Conservation (phyloP, 495 filamentous ascomycete species). For the Penicillium steckii region DNA sequence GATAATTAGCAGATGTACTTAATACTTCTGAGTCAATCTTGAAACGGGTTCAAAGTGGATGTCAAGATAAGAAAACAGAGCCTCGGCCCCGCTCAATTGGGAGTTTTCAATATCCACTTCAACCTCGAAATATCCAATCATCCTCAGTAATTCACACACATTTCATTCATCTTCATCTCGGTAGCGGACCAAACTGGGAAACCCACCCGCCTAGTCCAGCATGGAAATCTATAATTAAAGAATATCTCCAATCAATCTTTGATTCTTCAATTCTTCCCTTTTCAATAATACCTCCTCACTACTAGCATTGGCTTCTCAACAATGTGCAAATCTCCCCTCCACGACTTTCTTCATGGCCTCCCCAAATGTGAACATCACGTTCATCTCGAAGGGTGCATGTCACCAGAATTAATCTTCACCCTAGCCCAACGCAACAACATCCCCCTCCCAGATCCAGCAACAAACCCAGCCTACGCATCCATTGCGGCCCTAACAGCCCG, state of each 20-base stretch:
- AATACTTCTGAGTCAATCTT: too few species aligned
- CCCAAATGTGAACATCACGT: constrained; percentile 83
- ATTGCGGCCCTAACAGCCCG: constrained; percentile 54
- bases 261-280: not conserved
- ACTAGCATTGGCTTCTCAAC: too few species aligned
- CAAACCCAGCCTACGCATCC: constrained; percentile 60
- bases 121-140: not conserved
- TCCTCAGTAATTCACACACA: too few species aligned
- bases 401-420: constrained; percentile 64
- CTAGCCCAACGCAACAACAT: constrained; percentile 65
- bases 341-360: constrained; percentile 62
- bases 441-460: constrained; percentile 46
- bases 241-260: too few species aligned
- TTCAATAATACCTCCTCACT: not conserved
- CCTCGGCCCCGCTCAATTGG: constrained; percentile 13
- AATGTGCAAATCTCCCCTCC: constrained; percentile 43
- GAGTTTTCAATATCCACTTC: constrained; percentile 1
- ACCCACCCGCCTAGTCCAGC: not conserved
- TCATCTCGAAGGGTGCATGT: constrained; percentile 71
- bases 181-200: constrained; percentile 6
- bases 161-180: not conserved
- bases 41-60: not conserved
- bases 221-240: not conserved
- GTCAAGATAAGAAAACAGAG: constrained; percentile 11
- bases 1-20: not conserved